A percentile compares a stretch with the other conserved stretches of the same genome.
These are phyloP conservation scores for Arachis stenosperma DNA, from an alignment of 306 rosid species.

Conservation along the genomic window DNA sequence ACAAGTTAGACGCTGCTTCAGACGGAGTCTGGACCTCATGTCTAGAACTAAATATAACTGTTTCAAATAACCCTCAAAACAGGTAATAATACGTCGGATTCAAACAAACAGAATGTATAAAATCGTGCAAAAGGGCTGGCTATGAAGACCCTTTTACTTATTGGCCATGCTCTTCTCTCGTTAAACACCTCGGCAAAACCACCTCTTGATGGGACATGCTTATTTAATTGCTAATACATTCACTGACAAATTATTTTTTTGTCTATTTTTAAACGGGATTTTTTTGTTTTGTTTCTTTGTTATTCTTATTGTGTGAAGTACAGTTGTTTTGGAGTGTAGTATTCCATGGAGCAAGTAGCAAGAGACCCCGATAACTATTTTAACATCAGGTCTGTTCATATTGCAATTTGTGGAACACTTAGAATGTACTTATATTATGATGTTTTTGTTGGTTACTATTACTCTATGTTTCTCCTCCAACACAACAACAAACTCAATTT, in stretches of 20 bases:
- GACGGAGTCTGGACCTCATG: too few species aligned
- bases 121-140: constrained; percentile 71
- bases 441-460: constrained; percentile 13
- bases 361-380: constrained; percentile 92
- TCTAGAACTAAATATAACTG: too few species aligned
- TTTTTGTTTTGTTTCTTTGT: not conserved
- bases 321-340: constrained; percentile 40
- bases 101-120: constrained; percentile 57
- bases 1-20: too few species aligned
- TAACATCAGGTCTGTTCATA: constrained; percentile 69
- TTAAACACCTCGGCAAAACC: constrained; percentile 85
- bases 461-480: not conserved
- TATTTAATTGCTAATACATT: constrained; percentile 74
- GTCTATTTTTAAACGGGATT: not conserved
- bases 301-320: not conserved
- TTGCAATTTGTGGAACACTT: not conserved
- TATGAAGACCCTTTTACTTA: constrained; percentile 63
- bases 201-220: constrained; percentile 99
- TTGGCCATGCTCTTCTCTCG: constrained; percentile 82
- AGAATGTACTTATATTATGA: not conserved
- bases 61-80: too few species aligned
- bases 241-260: constrained; percentile 69
- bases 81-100: constrained; percentile 47
- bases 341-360: constrained; percentile 88
- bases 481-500: too few species aligned